phyloP scores from a whole-genome alignment of 495 filamentous ascomycete genomes.

The Usnea hakonensis region DNA sequence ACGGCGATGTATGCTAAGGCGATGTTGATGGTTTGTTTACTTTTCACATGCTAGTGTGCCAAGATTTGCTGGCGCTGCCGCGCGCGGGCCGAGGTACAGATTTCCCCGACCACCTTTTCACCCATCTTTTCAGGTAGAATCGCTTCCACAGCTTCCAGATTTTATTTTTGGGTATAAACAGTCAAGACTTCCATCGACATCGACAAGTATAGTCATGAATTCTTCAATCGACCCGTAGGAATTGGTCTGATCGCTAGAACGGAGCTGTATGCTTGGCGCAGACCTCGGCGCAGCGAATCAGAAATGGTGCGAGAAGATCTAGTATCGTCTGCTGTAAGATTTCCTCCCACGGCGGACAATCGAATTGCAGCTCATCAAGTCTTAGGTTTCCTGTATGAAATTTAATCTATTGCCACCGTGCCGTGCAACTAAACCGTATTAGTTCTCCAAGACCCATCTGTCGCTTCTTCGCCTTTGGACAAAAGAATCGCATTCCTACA shows the following conservation, averaged over 20 bases:
- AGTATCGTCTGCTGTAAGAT: constrained; percentile 69
- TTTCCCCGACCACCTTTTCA: neutral
- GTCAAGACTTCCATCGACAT: neutral
- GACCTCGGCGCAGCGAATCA: constrained; percentile 1
- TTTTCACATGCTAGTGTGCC: constrained; percentile 1
- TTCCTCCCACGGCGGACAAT: neutral
- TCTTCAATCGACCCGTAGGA: neutral
- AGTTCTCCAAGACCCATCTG: constrained; percentile 92
- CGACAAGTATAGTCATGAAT: no score
- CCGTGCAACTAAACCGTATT: constrained; percentile 11
- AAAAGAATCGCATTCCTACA: constrained; percentile 88
- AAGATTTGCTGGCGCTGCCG: constrained; percentile 2
- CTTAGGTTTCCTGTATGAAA: constrained; percentile 45
- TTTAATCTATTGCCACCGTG: constrained; percentile 3
- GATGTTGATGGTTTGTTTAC: constrained; percentile 4
- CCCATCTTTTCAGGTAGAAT: neutral
- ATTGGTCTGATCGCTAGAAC: neutral
- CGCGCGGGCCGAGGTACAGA: constrained; percentile 13
- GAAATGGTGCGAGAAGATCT: constrained; percentile 79
- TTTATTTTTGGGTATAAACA: neutral
- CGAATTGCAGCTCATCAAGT: constrained; percentile 32
- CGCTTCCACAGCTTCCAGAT: neutral
- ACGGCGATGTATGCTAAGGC: neutral
- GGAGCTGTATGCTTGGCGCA: neutral
- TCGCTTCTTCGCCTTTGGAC: constrained; percentile 82